These are phyloP conservation scores for Rhizopogon vesiculosus DNA, from an alignment of 768 basidiomycete genomes.

Conservation along the genomic window DNA sequence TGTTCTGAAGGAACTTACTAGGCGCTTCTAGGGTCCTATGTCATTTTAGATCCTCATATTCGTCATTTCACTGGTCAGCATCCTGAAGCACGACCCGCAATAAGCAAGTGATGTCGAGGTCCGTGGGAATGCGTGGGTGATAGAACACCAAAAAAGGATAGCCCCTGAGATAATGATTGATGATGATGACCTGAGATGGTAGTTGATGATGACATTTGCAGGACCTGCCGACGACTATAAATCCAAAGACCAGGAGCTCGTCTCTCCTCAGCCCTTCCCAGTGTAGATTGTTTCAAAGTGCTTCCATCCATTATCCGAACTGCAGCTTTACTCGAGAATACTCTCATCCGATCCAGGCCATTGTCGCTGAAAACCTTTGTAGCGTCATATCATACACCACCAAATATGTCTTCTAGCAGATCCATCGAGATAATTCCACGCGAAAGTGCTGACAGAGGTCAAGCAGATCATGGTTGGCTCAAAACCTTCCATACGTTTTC, in stretches of 20 bases:
- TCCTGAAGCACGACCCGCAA: neutral
- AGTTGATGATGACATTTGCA: no score
- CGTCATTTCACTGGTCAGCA: neutral
- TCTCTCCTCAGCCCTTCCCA: neutral
- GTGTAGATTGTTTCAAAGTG: neutral
- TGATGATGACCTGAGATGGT: neutral
- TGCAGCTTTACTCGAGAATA: neutral
- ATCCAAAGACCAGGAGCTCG: neutral
- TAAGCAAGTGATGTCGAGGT: neutral
- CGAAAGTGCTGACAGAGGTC: constrained; percentile 58
- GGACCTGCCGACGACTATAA: constrained; percentile 14
- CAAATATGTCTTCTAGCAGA: constrained; percentile 12
- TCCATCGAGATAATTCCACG: constrained; percentile 42
- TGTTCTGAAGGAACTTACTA: neutral
- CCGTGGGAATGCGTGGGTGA: constrained; percentile 22
- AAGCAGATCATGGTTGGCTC: constrained; percentile 81
- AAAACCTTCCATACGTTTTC: constrained; percentile 87
- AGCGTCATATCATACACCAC: neutral
- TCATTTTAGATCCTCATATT: neutral
- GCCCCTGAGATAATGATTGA: neutral
- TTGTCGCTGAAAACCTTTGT: neutral
- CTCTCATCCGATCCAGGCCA: neutral
- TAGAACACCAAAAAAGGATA: constrained; percentile 17
- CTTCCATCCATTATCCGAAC: neutral
- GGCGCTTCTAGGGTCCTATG: no score